These are phyloP conservation scores for Rutstroemia sp. DNA, from an alignment of 2,329 filamentous ascomycete genomes.

Conservation along the genomic window DNA sequence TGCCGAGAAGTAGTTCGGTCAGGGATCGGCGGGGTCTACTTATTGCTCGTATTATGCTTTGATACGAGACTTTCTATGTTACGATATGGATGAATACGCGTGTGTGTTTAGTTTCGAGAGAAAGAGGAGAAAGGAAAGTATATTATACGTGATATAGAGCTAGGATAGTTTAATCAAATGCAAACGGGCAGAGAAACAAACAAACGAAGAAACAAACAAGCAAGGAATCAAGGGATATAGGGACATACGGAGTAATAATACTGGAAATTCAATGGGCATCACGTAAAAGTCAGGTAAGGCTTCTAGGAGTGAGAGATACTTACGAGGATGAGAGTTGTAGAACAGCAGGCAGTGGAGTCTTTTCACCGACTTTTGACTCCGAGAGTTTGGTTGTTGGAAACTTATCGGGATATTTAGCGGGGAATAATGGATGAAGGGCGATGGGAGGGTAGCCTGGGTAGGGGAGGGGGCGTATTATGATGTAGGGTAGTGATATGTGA, in stretches of 20 bases:
- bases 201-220: not conserved
- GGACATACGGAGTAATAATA: not conserved
- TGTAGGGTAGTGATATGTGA: not conserved
- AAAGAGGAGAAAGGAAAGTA: too few species aligned
- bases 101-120: too few species aligned
- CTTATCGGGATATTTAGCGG: not conserved
- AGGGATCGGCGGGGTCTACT: too few species aligned
- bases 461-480: not conserved
- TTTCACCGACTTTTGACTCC: conserved; percentile 8
- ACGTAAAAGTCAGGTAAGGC: not conserved
- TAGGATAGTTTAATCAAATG: too few species aligned
- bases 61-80: too few species aligned
- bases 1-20: too few species aligned
- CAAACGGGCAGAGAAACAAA: too few species aligned
- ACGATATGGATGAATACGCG: too few species aligned
- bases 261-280: not conserved
- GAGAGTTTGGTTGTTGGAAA: conserved; percentile 1
- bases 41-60: too few species aligned
- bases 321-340: not conserved
- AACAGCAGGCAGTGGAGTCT: not conserved
- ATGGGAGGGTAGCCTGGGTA: not conserved
- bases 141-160: too few species aligned
- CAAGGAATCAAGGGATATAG: not conserved
- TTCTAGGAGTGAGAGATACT: not conserved
- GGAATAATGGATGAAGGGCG: not conserved